Conservation (phyloP, 768 basidiomycete genomes). For the Mycena maculata region DNA sequence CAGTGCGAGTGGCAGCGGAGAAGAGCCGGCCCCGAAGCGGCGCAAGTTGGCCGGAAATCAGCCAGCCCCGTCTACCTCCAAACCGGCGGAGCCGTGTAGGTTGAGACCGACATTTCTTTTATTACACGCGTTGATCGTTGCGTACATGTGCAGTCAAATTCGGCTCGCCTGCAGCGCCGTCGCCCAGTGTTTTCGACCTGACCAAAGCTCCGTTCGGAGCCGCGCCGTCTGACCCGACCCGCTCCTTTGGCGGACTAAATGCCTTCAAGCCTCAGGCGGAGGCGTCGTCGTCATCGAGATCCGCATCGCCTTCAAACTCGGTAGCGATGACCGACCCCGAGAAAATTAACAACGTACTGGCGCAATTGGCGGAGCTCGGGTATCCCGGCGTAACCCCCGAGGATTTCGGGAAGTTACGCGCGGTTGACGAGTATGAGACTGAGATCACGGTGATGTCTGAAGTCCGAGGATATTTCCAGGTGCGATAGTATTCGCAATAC, state of each 20-base stretch:
- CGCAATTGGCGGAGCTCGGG: slow-evolving; percentile 44
- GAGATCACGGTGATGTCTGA: slow-evolving; percentile 58
- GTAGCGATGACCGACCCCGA: slow-evolving; percentile 9
- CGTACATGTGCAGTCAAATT: slow-evolving; percentile 17
- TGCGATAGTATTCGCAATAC: slow-evolving; percentile 20
- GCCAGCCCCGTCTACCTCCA: background rate
- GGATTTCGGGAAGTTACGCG: slow-evolving; percentile 48
- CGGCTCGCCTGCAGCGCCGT: background rate
- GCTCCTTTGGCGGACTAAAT: background rate
- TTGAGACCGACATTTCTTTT: background rate
- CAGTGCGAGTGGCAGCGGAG: background rate
- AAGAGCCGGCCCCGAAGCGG: slow-evolving; percentile 20
- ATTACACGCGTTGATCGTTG: background rate
- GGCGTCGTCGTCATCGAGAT: background rate
- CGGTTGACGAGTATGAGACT: slow-evolving; percentile 51
- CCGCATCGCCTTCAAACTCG: background rate
- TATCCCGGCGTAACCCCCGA: slow-evolving; percentile 41
- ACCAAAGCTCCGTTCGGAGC: background rate
- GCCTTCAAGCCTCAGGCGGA: slow-evolving; percentile 6
- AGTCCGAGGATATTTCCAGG: slow-evolving; percentile 58
- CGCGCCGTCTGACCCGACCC: background rate
- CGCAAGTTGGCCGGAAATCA: slow-evolving; percentile 17
- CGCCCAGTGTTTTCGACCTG: background rate
- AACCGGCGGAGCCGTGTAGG: slow-evolving; percentile 12
- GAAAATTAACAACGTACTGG: slow-evolving; percentile 40